Conservation (phyloP, 495 filamentous ascomycete genomes). For the Tuber aestivum region DNA sequence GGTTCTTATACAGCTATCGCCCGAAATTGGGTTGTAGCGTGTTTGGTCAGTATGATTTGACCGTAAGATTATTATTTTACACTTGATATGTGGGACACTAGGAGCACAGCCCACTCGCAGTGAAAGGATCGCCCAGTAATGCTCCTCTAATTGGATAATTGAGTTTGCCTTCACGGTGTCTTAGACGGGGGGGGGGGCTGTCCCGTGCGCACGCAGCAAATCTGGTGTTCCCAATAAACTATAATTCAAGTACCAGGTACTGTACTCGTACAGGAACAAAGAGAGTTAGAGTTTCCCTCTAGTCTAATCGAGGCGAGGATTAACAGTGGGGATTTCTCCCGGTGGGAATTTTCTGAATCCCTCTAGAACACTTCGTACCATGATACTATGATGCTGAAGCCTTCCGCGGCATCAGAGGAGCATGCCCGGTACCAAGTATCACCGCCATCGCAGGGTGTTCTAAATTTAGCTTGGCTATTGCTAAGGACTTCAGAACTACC, state of each 20-base stretch:
- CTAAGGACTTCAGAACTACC: not conserved
- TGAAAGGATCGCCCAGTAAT: not conserved
- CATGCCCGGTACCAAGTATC: not conserved
- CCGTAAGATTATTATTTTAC: slow-evolving; percentile 2
- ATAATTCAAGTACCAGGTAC: not conserved
- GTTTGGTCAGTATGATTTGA: not conserved
- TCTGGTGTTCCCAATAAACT: not conserved
- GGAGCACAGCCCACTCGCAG: not conserved
- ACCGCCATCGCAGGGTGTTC: not conserved
- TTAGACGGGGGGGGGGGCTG: not conserved
- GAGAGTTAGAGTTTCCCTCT: not conserved
- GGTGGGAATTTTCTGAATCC: not conserved
- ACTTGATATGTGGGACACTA: not conserved
- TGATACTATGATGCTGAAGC: not conserved
- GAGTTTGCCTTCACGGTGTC: not conserved
- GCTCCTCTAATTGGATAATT: not conserved
- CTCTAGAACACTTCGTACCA: too few species aligned
- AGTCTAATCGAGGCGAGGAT: not conserved
- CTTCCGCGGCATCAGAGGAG: not conserved
- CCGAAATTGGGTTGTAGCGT: not conserved
- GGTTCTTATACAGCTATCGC: not conserved
- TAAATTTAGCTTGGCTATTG: not conserved
- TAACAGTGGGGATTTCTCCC: not conserved
- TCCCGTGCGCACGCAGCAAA: not conserved
- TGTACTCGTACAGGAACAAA: too few species aligned